Evolutionary conservation across 768 basidiomycete species (phyloP).

Genomic region (Nidularia pulvinata): DNA sequence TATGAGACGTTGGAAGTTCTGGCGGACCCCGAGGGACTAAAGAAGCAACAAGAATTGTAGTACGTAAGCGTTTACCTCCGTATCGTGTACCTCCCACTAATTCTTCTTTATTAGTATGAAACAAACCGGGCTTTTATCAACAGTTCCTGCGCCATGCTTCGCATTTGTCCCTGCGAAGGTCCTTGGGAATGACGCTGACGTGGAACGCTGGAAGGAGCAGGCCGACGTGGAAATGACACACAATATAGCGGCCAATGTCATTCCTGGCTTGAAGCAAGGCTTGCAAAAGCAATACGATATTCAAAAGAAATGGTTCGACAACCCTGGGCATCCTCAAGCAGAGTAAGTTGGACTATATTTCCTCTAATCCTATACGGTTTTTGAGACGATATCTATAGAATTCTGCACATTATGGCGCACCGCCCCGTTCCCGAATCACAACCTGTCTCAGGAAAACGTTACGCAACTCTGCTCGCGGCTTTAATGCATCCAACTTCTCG

Average conservation of each 20-base stretch:
- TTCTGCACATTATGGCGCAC: too few species aligned
- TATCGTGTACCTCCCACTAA: neutral
- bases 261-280: neutral
- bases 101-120: neutral
- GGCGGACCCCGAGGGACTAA: neutral
- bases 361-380: too few species aligned
- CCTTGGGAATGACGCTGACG: neutral
- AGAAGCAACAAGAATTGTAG: conserved; percentile 4
- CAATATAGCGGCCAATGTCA: neutral
- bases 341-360: too few species aligned
- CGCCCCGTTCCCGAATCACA: too few species aligned
- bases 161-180: neutral
- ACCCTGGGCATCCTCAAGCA: neutral
- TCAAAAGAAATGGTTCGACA: neutral
- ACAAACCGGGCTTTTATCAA: neutral
- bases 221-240: neutral
- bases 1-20: conserved; percentile 2
- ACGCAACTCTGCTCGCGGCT: too few species aligned
- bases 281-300: neutral
- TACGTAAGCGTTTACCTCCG: neutral
- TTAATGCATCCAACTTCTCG: too few species aligned
- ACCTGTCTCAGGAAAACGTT: too few species aligned
- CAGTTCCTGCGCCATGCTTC: neutral
- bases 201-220: neutral
- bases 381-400: too few species aligned